Evolutionary conservation across 306 rosid genomes (phyloP), one percentile per base, ranked within the genome.

Genomic region (Castanospermum australe): DNA sequence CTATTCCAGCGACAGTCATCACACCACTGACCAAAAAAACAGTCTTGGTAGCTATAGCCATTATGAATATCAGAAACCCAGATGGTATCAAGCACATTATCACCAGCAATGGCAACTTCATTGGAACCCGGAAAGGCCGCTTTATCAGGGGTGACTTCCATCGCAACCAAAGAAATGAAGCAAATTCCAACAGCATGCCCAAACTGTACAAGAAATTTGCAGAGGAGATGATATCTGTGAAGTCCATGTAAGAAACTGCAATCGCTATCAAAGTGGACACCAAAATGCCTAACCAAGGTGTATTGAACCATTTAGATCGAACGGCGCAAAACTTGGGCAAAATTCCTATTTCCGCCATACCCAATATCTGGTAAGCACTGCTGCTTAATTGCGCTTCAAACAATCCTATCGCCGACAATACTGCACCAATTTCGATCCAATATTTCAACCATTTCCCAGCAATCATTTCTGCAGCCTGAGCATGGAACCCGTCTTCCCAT

Each of bases 231-330:
- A 87, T 78, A 20, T 83, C 90, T 0, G 76, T 36, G 44, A 90
- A 82, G 1, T 30, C 13, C 85, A 92, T 32, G 15, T 42, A 83
- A 22, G 97, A 88, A 18, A 90, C 84, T 2, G 20, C 79, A 21
- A 87, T 52, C 5, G 90, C 28, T 62, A 89, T 67, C 44, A 54
- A 0, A 2, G 90, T 74, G 0, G 92, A 83, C 0, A 84, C 0
- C 78, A 88, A 8, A 45, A 92, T 92, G 9, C 92, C 97, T 20
- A 89, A 75, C 92, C 91, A 89, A 7, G 97, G 97, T 1, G 97
- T 92, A 59, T 66, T 18, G 80, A 90, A 92, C 82, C 75, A 60
- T 32, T 63, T 69, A 1, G 90, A 85, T 15, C 87, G 63, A 8
- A 62, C 21, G 0, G 82, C 88, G 5, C 83, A 89, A 67, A 83